Conservation (phyloP, 306 rosid species). For the Lathyrus aphaca region DNA sequence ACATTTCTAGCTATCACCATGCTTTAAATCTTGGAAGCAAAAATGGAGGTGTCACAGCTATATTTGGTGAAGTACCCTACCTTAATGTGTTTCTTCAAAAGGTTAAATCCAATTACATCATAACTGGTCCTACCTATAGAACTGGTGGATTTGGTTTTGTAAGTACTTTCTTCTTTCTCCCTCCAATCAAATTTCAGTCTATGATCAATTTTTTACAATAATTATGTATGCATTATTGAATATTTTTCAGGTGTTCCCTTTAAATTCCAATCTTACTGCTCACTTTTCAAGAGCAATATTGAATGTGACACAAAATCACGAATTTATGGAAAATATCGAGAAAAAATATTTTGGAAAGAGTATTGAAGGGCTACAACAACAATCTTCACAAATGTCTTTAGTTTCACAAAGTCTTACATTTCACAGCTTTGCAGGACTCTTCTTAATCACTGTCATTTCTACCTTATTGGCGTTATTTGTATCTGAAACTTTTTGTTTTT, state of each 20-base stretch:
- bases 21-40: constrained; percentile 37
- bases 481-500: neutral
- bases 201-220: no score
- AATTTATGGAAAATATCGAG: constrained; percentile 20
- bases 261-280: constrained; percentile 29
- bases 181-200: no score
- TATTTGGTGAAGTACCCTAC: constrained; percentile 40
- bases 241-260: neutral
- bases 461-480: constrained; percentile 24
- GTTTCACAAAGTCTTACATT: constrained; percentile 6
- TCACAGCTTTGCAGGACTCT: constrained; percentile 43
- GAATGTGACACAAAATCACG: constrained; percentile 35
- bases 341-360: constrained; percentile 34
- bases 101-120: constrained; percentile 33
- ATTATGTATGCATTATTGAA: no score
- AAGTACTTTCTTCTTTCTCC: constrained; percentile 9
- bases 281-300: constrained; percentile 43
- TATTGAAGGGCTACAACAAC: neutral
- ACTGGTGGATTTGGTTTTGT: constrained; percentile 46
- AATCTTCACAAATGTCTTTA: neutral
- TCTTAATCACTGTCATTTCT: constrained; percentile 27
- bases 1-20: constrained; percentile 5
- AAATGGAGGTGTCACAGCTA: constrained; percentile 37
- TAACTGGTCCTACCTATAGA: constrained; percentile 37
- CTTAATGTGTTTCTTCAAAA: constrained; percentile 23